Evolutionary conservation across 148 eudicot species (phyloP).

Genomic region (Gaultheria prostrata): DNA sequence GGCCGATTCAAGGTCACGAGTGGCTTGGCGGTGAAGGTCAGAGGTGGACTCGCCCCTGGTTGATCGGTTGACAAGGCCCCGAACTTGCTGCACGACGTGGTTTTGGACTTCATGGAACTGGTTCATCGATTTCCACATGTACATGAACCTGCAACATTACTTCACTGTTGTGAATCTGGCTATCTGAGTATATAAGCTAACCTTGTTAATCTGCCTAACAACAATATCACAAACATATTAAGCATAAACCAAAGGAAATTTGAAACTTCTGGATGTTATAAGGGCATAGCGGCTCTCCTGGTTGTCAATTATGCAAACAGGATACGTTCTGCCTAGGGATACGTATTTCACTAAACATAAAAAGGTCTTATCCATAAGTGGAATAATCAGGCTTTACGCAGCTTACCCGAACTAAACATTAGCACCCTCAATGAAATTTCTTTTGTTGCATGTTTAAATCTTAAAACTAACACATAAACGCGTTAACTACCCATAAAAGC

Average conservation of each 20-base stretch:
- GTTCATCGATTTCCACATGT: slow-evolving; percentile 97
- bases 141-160: slow-evolving; percentile 69
- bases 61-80: slow-evolving; percentile 66
- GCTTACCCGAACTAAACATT: background rate
- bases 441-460: background rate
- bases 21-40: slow-evolving; percentile 92
- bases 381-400: background rate
- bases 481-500: too few relatives aligned
- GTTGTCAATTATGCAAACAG: background rate
- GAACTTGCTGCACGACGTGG: slow-evolving; percentile 94
- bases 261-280: slow-evolving; percentile 1
- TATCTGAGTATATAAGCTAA: too few relatives aligned
- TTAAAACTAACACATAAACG: too few relatives aligned
- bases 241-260: background rate
- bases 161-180: background rate
- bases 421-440: background rate
- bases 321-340: background rate
- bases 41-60: slow-evolving; percentile 70
- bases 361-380: background rate
- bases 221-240: background rate
- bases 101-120: slow-evolving; percentile 87
- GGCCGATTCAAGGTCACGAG: slow-evolving; percentile 88
- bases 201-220: background rate
- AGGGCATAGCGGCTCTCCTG: background rate
- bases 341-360: background rate